A percentile compares a stretch with the other conserved stretches of the same genome.
These are phyloP conservation scores for Pisolithus albus DNA, from an alignment of 768 basidiomycete species.

Conservation along the genomic window DNA sequence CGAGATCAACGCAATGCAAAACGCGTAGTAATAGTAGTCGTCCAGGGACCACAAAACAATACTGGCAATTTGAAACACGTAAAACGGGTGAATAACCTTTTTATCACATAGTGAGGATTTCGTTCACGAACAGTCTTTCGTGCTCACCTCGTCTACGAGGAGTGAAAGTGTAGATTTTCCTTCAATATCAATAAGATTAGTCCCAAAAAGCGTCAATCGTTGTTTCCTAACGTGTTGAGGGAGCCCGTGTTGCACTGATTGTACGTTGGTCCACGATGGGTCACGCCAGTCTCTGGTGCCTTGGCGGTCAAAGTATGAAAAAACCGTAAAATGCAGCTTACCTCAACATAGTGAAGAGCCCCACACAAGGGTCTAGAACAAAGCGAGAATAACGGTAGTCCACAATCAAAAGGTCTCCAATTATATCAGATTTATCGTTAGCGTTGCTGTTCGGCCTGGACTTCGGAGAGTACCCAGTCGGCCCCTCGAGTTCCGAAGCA, in stretches of 20 bases:
- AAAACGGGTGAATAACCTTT: slow-evolving; percentile 91
- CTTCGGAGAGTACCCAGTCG: slow-evolving; percentile 16
- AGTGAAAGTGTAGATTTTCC: slow-evolving; percentile 74
- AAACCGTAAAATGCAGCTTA: slow-evolving; percentile 26
- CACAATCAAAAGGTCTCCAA: slow-evolving; percentile 56
- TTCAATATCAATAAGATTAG: slow-evolving; percentile 85
- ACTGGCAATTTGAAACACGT: slow-evolving; percentile 96
- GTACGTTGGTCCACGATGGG: slow-evolving; percentile 57
- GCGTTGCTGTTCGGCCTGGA: slow-evolving; percentile 28
- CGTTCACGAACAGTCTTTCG: not conserved
- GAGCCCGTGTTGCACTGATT: slow-evolving; percentile 61
- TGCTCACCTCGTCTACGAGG: slow-evolving; percentile 78
- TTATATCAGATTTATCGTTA: slow-evolving; percentile 27
- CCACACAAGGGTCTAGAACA: slow-evolving; percentile 76
- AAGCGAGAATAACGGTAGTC: slow-evolving; percentile 94
- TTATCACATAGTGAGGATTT: slow-evolving; percentile 18
- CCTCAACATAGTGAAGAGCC: slow-evolving; percentile 79
- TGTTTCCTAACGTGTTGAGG: slow-evolving; percentile 49
- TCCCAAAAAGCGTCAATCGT: slow-evolving; percentile 68
- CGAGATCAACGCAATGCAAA: slow-evolving; percentile 92
- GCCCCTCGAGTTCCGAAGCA: slow-evolving; percentile 25
- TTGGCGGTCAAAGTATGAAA: slow-evolving; percentile 7
- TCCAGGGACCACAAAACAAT: slow-evolving; percentile 92
- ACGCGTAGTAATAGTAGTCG: slow-evolving; percentile 95
- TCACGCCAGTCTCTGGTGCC: slow-evolving; percentile 83